Evolutionary conservation across 2,329 filamentous ascomycete species (phyloP), one percentile per base, ranked within the genome.

Genomic region (Colletotrichum horii): DNA sequence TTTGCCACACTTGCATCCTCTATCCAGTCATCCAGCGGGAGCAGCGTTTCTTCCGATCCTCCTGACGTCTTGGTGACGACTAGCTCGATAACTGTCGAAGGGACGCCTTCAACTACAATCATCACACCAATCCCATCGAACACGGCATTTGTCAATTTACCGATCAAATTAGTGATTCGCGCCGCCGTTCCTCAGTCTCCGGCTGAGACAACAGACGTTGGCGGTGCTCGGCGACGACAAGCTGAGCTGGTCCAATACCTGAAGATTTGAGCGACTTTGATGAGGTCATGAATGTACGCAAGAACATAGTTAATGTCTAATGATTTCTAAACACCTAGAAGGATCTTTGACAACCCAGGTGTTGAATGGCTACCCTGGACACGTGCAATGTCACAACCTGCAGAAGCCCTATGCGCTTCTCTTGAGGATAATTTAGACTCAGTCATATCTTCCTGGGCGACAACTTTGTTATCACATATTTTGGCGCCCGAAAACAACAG

Each of bases 371-470:
- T 7, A 3, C n/a, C 43, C 43, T 22, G 43, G 43, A n/a, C 2
- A 9, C 43, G 11, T 24, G 43, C 43, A 52, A n/a, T 7, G n/a
- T 22, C 43, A 22, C n/a, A 22, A 22, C 0, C 43, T 11, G n/a
- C 43, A 52, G 22, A 52, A 19, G 43, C 43, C 2, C 43, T 8
- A 8, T 52, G 11, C 43, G 43, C 4, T 22, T 22, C 6, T 52
- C 2, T 4, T 2, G 2, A 52, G 43, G 6, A 22, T 24, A 14
- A 19, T 14, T 0, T 24, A 3, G 43, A 52, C 22, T 8, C n/a
- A 22, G n/a, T 22, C n/a, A 22, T 24, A 52, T 52, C 6, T 22
- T 12, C n/a, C 0, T 22, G 4, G 43, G 11, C 11, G 14, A 22
- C 43, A 24, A 52, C 11, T 12, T 52, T 22, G 38, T 19, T n/a